phyloP scores from a whole-genome alignment of 345 rosid species.

The Bruguiera sexangula region DNA sequence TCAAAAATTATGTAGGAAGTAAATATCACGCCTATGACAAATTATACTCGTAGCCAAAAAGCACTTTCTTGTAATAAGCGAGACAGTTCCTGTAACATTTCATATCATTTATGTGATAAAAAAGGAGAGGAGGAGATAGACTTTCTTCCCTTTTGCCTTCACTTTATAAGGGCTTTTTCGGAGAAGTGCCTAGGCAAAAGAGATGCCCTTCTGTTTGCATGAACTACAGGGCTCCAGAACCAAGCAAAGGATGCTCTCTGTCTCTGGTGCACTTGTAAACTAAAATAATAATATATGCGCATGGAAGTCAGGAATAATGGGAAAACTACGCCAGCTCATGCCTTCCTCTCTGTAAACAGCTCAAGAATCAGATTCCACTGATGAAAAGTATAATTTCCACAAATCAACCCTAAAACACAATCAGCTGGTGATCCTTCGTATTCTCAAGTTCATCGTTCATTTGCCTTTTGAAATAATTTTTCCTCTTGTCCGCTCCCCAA shows the following conservation, averaged over 20 bases:
- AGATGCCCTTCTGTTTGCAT: slow-evolving; percentile 11
- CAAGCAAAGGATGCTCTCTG: slow-evolving; percentile 19
- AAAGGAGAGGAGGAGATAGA: too few species aligned
- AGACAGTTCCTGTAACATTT: too few species aligned
- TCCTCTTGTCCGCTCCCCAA: background rate
- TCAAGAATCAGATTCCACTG: slow-evolving; percentile 41
- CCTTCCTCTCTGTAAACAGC: slow-evolving; percentile 6
- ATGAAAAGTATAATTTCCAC: slow-evolving; percentile 1
- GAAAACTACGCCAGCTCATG: slow-evolving; percentile 7
- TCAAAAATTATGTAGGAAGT: too few species aligned
- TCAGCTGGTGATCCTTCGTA: slow-evolving; percentile 1
- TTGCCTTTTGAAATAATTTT: slow-evolving; percentile 3
- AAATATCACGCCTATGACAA: too few species aligned
- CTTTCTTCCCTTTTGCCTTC: background rate
- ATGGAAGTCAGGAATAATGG: slow-evolving; percentile 32
- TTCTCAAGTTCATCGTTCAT: slow-evolving; percentile 3
- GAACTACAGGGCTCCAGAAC: slow-evolving; percentile 7
- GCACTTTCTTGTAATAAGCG: too few species aligned
- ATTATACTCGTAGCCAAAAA: too few species aligned
- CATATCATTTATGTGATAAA: too few species aligned
- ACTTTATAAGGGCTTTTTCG: background rate
- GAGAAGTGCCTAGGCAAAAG: background rate
- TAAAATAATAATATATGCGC: background rate
- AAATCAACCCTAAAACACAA: background rate
- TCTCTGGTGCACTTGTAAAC: background rate